Conservation (phyloP, 306 rosid species). For the Begonia masoniana region DNA sequence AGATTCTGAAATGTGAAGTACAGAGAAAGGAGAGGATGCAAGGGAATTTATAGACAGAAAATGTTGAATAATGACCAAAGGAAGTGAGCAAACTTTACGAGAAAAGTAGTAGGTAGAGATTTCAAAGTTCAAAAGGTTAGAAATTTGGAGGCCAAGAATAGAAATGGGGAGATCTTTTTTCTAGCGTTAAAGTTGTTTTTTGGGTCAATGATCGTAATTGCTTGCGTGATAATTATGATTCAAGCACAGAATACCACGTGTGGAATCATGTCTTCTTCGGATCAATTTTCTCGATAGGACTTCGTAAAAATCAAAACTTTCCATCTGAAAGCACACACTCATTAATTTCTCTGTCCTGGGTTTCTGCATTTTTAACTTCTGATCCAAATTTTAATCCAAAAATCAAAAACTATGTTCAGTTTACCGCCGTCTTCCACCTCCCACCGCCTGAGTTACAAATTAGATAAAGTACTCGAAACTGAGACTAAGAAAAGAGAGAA, state of each 20-base stretch:
- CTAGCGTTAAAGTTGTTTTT: neutral
- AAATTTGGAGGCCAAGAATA: neutral
- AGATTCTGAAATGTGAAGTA: neutral
- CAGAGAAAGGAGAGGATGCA: neutral
- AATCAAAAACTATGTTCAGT: no score
- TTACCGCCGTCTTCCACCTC: no score
- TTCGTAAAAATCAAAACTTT: no score
- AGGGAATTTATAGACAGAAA: neutral
- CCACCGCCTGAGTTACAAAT: no score
- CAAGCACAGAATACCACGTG: neutral
- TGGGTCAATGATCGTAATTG: conserved; percentile 27
- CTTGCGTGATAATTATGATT: conserved; percentile 17
- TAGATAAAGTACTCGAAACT: no score
- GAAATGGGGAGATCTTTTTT: neutral
- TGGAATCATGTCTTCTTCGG: neutral
- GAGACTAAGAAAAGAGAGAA: neutral
- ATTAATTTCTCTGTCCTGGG: no score
- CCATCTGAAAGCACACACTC: no score
- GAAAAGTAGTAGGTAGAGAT: neutral
- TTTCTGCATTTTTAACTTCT: no score
- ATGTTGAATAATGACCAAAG: neutral
- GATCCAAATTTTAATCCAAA: no score
- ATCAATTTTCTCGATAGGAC: no score
- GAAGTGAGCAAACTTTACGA: neutral
- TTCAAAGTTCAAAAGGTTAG: conserved; percentile 9